A percentile compares a stretch with the other conserved stretches of the same genome.
Conservation (phyloP, 345 rosid genomes). For the Corymbia maculata region DNA sequence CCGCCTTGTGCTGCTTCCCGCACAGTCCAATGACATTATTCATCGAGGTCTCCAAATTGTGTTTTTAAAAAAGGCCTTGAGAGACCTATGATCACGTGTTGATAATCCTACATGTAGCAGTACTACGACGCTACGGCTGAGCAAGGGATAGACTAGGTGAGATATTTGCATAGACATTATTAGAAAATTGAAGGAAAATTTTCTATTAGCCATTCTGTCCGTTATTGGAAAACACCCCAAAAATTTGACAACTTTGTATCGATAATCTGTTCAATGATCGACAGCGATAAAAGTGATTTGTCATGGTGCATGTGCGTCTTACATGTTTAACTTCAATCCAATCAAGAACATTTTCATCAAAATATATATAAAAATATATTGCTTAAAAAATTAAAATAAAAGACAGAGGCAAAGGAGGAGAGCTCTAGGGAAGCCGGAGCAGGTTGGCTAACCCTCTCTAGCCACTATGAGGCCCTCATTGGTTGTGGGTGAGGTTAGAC, state of each 20-base stretch:
- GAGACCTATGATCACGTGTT: not conserved
- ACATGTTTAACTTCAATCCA: not conserved
- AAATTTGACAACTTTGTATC: not conserved
- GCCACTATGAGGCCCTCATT: not conserved
- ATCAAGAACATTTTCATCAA: not conserved
- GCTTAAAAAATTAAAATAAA: not conserved
- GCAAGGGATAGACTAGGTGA: not conserved
- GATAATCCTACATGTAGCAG: not conserved
- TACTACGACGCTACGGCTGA: not conserved
- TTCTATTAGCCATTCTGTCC: not conserved
- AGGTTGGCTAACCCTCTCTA: too few species aligned
- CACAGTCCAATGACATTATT: not conserved
- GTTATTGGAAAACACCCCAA: not conserved
- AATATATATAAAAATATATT: too few species aligned
- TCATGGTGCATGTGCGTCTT: not conserved
- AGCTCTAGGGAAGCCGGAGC: too few species aligned
- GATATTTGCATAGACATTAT: not conserved
- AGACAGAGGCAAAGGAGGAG: not conserved
- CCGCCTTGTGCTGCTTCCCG: fast-evolving
- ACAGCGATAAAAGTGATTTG: not conserved
- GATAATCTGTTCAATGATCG: not conserved
- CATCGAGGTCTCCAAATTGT: too few species aligned
- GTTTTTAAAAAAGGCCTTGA: not conserved
- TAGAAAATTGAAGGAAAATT: not conserved
- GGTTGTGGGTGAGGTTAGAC: fast-evolving